Conservation (phyloP, 495 filamentous ascomycete genomes). For the Stereocaulon alpinum region DNA sequence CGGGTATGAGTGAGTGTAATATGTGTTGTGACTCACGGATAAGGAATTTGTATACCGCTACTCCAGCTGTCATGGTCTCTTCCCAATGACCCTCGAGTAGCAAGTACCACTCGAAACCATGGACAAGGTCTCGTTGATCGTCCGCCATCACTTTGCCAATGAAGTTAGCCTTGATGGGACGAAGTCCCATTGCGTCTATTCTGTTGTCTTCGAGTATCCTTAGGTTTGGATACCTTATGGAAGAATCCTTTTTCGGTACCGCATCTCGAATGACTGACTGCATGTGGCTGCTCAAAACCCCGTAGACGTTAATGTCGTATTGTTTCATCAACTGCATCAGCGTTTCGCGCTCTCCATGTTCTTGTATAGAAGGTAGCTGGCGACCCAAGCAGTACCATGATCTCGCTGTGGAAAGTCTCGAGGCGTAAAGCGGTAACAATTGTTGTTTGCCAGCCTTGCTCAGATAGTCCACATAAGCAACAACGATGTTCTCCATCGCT, state of each 20-base stretch:
- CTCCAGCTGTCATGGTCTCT: slow-evolving; percentile 57
- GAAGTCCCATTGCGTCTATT: slow-evolving; percentile 10
- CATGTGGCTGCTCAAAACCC: slow-evolving; percentile 46
- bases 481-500: slow-evolving; percentile 52
- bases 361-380: slow-evolving; percentile 53
- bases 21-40: slow-evolving; percentile 47
- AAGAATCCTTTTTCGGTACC: slow-evolving; percentile 20
- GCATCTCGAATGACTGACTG: slow-evolving; percentile 41
- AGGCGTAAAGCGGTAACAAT: slow-evolving; percentile 77
- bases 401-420: slow-evolving; percentile 50
- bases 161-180: slow-evolving; percentile 47
- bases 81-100: slow-evolving; percentile 58
- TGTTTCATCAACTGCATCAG: slow-evolving; percentile 44
- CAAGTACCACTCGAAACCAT: slow-evolving; percentile 76
- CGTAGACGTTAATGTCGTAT: slow-evolving; percentile 41
- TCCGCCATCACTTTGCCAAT: slow-evolving; percentile 50
- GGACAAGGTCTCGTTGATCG: slow-evolving; percentile 62
- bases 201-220: slow-evolving; percentile 34
- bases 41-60: slow-evolving; percentile 60
- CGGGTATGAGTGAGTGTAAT: background rate
- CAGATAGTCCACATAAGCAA: slow-evolving; percentile 70
- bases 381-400: slow-evolving; percentile 36
- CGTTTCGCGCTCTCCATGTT: slow-evolving; percentile 39
- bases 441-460: slow-evolving; percentile 57
- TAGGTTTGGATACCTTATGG: slow-evolving; percentile 31